phyloP scores from a whole-genome alignment of 192 early-diverging fungal genomes.

The Podila epigama region DNA sequence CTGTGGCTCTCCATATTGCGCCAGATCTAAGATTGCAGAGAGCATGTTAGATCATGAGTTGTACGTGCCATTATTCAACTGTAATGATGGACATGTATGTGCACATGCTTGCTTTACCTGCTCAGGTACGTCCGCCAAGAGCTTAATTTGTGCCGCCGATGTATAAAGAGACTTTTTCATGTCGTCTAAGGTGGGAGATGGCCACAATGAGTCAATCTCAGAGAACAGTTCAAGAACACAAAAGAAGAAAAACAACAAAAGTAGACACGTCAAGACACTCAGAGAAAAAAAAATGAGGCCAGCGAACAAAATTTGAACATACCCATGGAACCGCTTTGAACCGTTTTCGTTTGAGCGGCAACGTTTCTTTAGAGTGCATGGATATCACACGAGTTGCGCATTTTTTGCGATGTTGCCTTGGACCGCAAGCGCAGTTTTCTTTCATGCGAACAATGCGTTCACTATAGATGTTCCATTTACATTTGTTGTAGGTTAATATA shows the following conservation, averaged over 20 bases:
- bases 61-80: background rate
- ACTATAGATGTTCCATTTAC: conserved; percentile 44
- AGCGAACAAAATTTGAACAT: too few species aligned
- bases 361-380: conserved; percentile 56
- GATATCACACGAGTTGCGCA: conserved; percentile 66
- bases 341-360: conserved; percentile 49
- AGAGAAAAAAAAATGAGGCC: too few species aligned
- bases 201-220: too few species aligned
- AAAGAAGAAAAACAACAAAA: background rate
- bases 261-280: background rate
- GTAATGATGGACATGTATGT: background rate
- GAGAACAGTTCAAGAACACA: background rate
- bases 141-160: conserved; percentile 81
- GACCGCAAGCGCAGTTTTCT: conserved; percentile 57
- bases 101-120: conserved; percentile 60
- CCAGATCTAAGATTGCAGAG: conserved; percentile 71
- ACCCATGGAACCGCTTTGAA: conserved; percentile 54
- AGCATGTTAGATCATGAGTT: background rate
- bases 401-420: conserved; percentile 61
- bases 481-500: too few species aligned
- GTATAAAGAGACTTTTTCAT: conserved; percentile 66
- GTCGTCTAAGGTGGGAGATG: too few species aligned
- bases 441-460: conserved; percentile 82
- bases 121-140: conserved; percentile 86
- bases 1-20: conserved; percentile 72